A percentile compares a stretch with the other conserved stretches of the same genome.
These are phyloP conservation scores for Naganishia vaughanmartiniae DNA, from an alignment of 768 basidiomycete genomes.

Conservation along the genomic window DNA sequence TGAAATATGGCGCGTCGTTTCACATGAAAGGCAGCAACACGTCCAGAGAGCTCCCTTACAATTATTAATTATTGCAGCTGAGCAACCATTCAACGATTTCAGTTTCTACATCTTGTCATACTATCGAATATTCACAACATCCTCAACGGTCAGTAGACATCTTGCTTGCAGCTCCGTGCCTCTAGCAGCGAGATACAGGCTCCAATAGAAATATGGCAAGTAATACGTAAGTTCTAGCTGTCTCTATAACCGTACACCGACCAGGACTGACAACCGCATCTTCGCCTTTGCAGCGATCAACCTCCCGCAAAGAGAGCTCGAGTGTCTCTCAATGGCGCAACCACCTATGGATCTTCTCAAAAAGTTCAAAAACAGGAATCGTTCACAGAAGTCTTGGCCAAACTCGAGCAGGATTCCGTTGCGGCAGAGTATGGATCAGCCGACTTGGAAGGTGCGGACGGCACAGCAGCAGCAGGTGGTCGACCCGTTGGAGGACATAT, in stretches of 20 bases:
- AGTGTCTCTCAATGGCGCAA: slow-evolving; percentile 21
- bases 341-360: slow-evolving; percentile 10
- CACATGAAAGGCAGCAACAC: no score
- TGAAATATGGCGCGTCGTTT: no score
- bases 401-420: slow-evolving; percentile 31
- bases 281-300: slow-evolving; percentile 1
- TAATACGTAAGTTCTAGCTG: not conserved
- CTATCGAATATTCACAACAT: not conserved
- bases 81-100: no score
- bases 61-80: no score
- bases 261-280: not conserved
- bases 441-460: slow-evolving; percentile 11
- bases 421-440: slow-evolving; percentile 28
- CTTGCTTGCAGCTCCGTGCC: not conserved
- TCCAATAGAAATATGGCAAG: not conserved
- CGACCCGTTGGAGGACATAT: slow-evolving; percentile 33
- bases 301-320: slow-evolving; percentile 26
- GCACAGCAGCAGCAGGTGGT: slow-evolving; percentile 18
- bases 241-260: not conserved
- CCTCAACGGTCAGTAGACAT: not conserved
- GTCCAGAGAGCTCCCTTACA: no score
- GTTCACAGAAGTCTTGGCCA: slow-evolving; percentile 32
- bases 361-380: slow-evolving; percentile 30
- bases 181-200: not conserved
- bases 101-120: no score